phyloP scores from a whole-genome alignment of 192 early-diverging fungal genomes.

The Glomus cerebriforme region DNA sequence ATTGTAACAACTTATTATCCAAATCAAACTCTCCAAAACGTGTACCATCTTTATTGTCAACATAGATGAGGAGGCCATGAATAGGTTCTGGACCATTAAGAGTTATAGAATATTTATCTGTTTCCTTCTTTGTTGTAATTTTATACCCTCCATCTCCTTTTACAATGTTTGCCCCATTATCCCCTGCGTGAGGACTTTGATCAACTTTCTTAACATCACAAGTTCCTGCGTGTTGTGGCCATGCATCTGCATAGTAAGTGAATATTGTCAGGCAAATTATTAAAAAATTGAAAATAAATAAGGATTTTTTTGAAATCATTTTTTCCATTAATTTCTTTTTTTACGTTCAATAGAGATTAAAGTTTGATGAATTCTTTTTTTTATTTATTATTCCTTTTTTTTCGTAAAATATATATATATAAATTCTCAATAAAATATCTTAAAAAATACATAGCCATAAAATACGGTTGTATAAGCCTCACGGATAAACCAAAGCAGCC shows the following conservation, averaged over 20 bases:
- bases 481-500: too few species aligned
- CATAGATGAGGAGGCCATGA: not conserved
- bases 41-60: not conserved
- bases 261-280: not conserved
- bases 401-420: too few species aligned
- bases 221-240: not conserved
- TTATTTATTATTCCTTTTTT: too few species aligned
- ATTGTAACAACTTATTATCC: not conserved
- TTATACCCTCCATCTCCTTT: not conserved
- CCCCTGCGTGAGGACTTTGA: not conserved
- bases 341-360: too few species aligned
- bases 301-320: not conserved
- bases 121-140: not conserved
- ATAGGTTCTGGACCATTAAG: not conserved
- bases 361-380: too few species aligned
- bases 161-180: not conserved
- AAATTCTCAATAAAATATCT: too few species aligned
- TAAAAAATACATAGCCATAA: too few species aligned
- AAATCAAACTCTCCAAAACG: not conserved
- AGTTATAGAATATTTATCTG: not conserved
- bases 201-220: not conserved
- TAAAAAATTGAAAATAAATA: not conserved
- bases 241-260: not conserved
- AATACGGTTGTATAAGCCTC: too few species aligned
- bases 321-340: too few species aligned